Conservation (phyloP, 2,329 filamentous ascomycete species). For the Erysiphe neolycopersici region DNA sequence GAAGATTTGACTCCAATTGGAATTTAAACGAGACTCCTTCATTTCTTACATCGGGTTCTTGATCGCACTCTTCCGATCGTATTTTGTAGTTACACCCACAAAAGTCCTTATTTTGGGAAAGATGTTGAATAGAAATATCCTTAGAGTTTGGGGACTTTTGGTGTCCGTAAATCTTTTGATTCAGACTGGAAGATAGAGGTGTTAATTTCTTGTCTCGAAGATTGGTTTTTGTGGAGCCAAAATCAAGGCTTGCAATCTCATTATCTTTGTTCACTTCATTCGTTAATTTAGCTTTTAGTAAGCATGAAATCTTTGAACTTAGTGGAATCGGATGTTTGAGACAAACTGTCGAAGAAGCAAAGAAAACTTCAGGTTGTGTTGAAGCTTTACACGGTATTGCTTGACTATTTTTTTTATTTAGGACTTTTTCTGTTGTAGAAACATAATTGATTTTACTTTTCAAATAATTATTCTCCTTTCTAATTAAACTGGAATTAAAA, state of each 20-base stretch:
- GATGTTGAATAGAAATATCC: too few relatives aligned
- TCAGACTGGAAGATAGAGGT: too few relatives aligned
- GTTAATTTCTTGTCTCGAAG: background rate
- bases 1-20: too few relatives aligned
- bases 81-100: too few relatives aligned
- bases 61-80: too few relatives aligned
- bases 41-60: too few relatives aligned
- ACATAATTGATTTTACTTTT: background rate
- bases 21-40: too few relatives aligned
- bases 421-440: background rate
- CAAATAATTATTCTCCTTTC: background rate
- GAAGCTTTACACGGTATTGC: background rate
- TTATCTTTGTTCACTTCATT: background rate
- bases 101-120: too few relatives aligned
- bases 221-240: background rate
- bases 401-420: background rate
- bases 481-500: background rate
- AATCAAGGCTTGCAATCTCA: background rate
- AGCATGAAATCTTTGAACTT: constrained; percentile 6
- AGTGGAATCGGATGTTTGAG: constrained; percentile 9
- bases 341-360: constrained; percentile 6
- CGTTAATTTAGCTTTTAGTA: constrained; percentile 5
- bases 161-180: too few relatives aligned
- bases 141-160: too few relatives aligned
- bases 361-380: background rate